Conservation (phyloP, 1,284 basidiomycete genomes). For the Vanrija humicola region DNA sequence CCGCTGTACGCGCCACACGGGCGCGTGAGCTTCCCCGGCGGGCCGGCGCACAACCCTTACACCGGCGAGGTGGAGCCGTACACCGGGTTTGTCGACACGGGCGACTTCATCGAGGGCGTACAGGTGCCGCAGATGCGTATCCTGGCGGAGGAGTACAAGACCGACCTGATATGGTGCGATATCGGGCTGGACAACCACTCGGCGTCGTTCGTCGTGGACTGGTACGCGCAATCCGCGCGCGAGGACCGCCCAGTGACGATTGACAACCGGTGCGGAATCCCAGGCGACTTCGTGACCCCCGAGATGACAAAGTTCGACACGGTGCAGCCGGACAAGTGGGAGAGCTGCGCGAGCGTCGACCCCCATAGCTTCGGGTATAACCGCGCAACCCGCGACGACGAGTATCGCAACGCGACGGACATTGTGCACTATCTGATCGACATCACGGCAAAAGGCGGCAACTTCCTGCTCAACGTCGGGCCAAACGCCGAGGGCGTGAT, state of each 20-base stretch:
- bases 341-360: constrained; percentile 49
- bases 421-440: constrained; percentile 57
- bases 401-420: constrained; percentile 55
- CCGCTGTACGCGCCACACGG: constrained; percentile 58
- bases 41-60: constrained; percentile 56
- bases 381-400: constrained; percentile 49
- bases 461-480: constrained; percentile 56
- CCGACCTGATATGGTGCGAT: constrained; percentile 58
- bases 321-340: constrained; percentile 57
- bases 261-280: constrained; percentile 54
- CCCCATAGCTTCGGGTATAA: constrained; percentile 40
- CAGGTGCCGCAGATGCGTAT: constrained; percentile 59
- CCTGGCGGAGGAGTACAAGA: constrained; percentile 55
- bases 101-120: constrained; percentile 57
- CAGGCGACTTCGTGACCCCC: constrained; percentile 57
- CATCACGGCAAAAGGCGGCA: constrained; percentile 47
- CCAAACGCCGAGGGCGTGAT: constrained; percentile 58
- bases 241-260: constrained; percentile 57
- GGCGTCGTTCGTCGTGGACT: constrained; percentile 54
- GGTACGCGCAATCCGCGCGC: constrained; percentile 54
- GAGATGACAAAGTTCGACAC: constrained; percentile 57
- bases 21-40: constrained; percentile 54
- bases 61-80: constrained; percentile 57
- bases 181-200: constrained; percentile 59
- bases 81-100: constrained; percentile 54